phyloP scores from a whole-genome alignment of 805 yeast species.

The Spathaspora passalidarum region DNA sequence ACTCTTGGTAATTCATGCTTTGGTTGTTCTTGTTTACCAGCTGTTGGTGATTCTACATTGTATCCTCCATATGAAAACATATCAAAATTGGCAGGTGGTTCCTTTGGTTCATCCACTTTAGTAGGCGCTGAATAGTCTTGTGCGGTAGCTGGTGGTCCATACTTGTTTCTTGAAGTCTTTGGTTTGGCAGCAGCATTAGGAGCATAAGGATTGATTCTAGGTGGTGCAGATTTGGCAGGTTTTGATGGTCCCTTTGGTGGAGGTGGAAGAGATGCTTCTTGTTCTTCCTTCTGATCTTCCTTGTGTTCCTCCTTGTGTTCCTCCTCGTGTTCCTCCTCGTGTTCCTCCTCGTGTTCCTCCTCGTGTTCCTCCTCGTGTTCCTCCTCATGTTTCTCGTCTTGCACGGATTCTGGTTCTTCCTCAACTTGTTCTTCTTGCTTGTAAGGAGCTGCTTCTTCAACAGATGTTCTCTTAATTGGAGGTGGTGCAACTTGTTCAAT shows the following conservation, averaged over 20 bases:
- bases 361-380: constrained; percentile 3
- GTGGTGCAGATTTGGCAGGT: constrained; percentile 4
- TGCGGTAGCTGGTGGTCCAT: constrained; percentile 21
- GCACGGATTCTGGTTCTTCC: constrained; percentile 2
- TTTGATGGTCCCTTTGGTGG: constrained; percentile 14
- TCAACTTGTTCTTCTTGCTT: neutral
- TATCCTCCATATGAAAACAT: constrained; percentile 8
- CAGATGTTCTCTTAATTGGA: neutral
- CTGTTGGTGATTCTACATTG: neutral
- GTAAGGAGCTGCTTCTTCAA: neutral
- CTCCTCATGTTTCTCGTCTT: constrained; percentile 7
- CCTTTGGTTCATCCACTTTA: neutral
- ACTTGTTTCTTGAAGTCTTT: constrained; percentile 18
- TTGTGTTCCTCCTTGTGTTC: neutral
- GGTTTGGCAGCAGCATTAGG: constrained; percentile 21
- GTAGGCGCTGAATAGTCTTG: constrained; percentile 11
- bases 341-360: constrained; percentile 2
- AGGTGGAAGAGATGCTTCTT: constrained; percentile 3
- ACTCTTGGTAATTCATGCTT: neutral
- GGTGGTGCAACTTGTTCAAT: neutral
- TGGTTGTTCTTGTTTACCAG: neutral
- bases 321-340: neutral
- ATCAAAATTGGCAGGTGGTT: constrained; percentile 3
- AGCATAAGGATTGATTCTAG: constrained; percentile 34
- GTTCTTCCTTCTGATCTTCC: neutral